A percentile compares a stretch with the other conserved stretches of the same genome.
Conservation (phyloP, 2,329 filamentous ascomycete genomes). For the Colletotrichum liriopes region DNA sequence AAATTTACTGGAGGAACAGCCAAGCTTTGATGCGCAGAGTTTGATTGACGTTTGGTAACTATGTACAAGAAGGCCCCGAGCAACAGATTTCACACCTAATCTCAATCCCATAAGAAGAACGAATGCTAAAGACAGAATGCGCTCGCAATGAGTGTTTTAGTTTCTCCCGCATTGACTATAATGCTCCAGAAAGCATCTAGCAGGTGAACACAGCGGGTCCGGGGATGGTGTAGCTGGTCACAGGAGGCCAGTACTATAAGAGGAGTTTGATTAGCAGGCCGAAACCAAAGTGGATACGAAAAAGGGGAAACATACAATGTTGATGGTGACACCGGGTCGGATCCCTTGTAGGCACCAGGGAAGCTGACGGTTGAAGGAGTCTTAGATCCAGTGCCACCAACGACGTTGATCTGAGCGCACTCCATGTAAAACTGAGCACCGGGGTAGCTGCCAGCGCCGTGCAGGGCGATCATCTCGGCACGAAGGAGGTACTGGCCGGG, state of each 20-base stretch:
- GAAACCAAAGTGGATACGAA: not conserved
- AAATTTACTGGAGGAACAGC: too few relatives aligned
- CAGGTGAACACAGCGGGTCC: constrained; percentile 47
- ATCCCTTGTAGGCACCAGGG: constrained; percentile 48
- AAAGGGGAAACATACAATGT: not conserved
- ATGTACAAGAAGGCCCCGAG: not conserved
- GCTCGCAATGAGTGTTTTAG: not conserved
- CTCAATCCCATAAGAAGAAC: not conserved
- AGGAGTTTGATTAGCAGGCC: not conserved
- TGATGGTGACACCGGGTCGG: constrained; percentile 6
- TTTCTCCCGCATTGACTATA: not conserved
- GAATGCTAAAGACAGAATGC: not conserved
- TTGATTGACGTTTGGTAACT: not conserved
- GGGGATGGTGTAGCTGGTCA: constrained; percentile 48
- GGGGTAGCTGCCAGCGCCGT: constrained; percentile 59
- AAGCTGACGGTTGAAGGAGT: constrained; percentile 49
- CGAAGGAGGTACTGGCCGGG: constrained; percentile 73
- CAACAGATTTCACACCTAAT: not conserved
- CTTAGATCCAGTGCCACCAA: constrained; percentile 51
- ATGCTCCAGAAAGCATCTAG: not conserved
- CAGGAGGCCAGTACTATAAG: constrained; percentile 38
- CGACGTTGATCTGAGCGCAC: constrained; percentile 57
- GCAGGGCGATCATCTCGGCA: constrained; percentile 73
- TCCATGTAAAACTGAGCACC: constrained; percentile 65
- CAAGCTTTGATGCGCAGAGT: not conserved